Conservation (phyloP, 352 stramenopile species). For the Phytophthora cactorum region DNA sequence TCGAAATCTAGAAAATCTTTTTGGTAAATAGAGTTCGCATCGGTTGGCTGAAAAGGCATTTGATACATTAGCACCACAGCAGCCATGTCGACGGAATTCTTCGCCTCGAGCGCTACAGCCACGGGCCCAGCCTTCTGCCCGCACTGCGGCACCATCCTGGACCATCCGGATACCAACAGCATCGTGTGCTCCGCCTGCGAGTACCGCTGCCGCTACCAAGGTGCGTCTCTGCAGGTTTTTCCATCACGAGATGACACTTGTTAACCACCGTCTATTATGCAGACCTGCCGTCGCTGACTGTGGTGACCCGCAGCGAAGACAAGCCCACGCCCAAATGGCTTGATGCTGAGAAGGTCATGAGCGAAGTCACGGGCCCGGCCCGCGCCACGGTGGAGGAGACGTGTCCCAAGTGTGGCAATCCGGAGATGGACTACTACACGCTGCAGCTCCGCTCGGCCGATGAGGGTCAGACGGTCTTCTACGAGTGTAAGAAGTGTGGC, state of each 20-base stretch:
- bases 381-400: constrained; percentile 97
- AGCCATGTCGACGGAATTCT: constrained; percentile 70
- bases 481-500: constrained; percentile 98
- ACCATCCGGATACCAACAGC: constrained; percentile 88
- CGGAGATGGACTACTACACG: constrained; percentile 99
- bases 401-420: constrained; percentile 97
- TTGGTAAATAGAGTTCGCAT: background rate
- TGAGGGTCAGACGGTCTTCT: constrained; percentile 99
- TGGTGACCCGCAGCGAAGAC: constrained; percentile 78
- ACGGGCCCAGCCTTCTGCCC: constrained; percentile 88
- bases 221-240: constrained; percentile 32
- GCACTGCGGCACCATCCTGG: constrained; percentile 88
- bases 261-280: constrained; percentile 2
- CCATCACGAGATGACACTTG: constrained; percentile 2
- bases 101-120: constrained; percentile 56
- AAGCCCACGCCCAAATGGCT: constrained; percentile 86
- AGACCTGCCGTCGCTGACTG: constrained; percentile 84
- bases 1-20: background rate
- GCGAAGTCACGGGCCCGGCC: constrained; percentile 85
- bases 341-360: constrained; percentile 71
- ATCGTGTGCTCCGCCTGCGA: constrained; percentile 88
- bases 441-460: constrained; percentile 98
- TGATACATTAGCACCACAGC: constrained; percentile 13
- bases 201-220: constrained; percentile 86
- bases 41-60: constrained; percentile 1